These are phyloP conservation scores for Teratosphaeria pseudoeucalypti DNA, from an alignment of 2,329 filamentous ascomycete species.

Conservation along the genomic window DNA sequence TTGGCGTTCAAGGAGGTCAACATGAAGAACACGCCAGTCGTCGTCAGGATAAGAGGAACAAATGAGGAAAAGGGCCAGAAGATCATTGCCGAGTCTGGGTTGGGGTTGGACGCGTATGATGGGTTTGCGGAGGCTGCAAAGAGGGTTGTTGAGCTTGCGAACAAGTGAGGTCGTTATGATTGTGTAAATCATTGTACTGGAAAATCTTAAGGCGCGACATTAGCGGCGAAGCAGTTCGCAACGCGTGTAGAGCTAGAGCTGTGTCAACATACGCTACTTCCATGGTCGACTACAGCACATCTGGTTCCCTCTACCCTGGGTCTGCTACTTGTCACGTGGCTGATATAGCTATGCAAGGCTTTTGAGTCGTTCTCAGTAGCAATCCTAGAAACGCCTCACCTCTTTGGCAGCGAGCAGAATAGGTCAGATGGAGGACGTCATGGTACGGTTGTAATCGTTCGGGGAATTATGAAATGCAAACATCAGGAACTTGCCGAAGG, in stretches of 20 bases:
- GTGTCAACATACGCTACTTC: not conserved
- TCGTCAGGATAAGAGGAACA: slow-evolving; percentile 67
- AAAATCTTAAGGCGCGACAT: not conserved
- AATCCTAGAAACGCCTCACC: too few relatives aligned
- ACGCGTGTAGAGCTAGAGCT: not conserved
- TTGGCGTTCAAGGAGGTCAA: slow-evolving; percentile 60
- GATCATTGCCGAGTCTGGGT: slow-evolving; percentile 57
- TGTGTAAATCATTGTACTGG: not conserved
- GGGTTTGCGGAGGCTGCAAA: slow-evolving; percentile 62
- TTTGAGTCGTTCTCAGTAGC: not conserved
- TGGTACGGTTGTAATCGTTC: not conserved
- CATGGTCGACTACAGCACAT: not conserved
- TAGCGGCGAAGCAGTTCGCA: not conserved
- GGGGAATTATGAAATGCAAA: not conserved
- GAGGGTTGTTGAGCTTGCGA: slow-evolving; percentile 53
- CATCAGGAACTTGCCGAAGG: not conserved
- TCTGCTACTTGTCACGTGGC: too few relatives aligned
- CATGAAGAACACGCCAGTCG: slow-evolving; percentile 50
- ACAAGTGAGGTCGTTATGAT: not conserved
- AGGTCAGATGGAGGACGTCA: not conserved
- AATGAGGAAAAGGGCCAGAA: slow-evolving; percentile 61
- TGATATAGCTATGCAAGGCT: not conserved
- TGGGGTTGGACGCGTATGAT: slow-evolving; percentile 61
- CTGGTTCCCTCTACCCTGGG: not conserved
- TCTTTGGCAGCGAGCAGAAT: too few relatives aligned